Evolutionary conservation across 2,329 filamentous ascomycete species (phyloP).

Genomic region (Nannizziopsis arthrosporioides): DNA sequence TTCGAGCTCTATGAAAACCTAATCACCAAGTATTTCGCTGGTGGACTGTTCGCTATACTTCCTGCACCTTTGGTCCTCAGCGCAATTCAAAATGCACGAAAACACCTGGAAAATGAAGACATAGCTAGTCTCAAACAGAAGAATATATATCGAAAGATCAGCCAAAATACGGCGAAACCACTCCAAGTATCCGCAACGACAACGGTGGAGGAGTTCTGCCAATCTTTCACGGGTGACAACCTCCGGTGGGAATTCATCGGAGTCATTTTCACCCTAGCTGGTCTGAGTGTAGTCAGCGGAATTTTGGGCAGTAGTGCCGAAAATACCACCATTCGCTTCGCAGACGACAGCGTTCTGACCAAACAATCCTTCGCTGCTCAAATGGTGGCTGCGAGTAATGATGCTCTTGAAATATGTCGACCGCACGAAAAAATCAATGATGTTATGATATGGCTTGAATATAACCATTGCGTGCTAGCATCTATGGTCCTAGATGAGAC

Average conservation of each 20-base stretch:
- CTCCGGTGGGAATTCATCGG: constrained; percentile 20
- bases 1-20: constrained; percentile 10
- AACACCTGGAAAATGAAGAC: constrained; percentile 11
- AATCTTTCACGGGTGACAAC: constrained; percentile 21
- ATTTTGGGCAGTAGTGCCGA: neutral
- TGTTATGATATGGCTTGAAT: constrained; percentile 17
- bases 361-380: constrained; percentile 13
- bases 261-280: constrained; percentile 17
- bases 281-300: constrained; percentile 8
- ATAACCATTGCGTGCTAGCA: constrained; percentile 14
- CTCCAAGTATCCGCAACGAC: constrained; percentile 18
- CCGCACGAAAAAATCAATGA: constrained; percentile 13
- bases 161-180: constrained; percentile 21
- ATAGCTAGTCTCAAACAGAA: constrained; percentile 12
- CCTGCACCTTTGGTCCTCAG: constrained; percentile 27
- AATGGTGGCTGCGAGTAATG: constrained; percentile 17
- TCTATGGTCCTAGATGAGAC: constrained; percentile 15
- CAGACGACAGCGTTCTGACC: constrained; percentile 11
- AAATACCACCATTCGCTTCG: neutral
- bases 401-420: constrained; percentile 16
- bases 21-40: constrained; percentile 7
- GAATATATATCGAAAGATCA: constrained; percentile 15
- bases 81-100: constrained; percentile 20
- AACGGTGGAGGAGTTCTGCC: constrained; percentile 27
- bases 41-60: constrained; percentile 15